Evolutionary conservation across 73 alveolate species (phyloP), one percentile per base, ranked within the genome.

Genomic region (Paraurostyla sp.): DNA sequence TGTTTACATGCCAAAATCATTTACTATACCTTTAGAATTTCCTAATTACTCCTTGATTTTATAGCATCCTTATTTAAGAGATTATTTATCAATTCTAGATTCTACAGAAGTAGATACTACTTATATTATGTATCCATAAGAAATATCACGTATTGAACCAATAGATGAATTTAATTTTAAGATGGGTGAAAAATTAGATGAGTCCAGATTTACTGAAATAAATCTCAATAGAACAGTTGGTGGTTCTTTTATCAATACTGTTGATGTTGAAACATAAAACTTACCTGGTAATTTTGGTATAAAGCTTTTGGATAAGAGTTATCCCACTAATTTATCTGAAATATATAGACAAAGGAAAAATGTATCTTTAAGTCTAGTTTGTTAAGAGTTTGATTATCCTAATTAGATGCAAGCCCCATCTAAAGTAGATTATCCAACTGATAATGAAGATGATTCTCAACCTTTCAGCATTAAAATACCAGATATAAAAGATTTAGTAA

Each of bases 271-370:
- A 0, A 35, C 80, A 11, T 22, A 40, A 22, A 43, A 25, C 33
- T 43, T 86, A 48, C 89, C 93, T 25, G 93, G 93, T 15, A 41
- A 86, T 41, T 84, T 65, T 30, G 93, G 93, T 0, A 25, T 86
- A 0, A 27, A 84, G 20, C 22, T 36, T 32, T 30, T 86, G 25
- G 71, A 50, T 35, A 54, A 18, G 40, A 54, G 69, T 54, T 15
- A 18, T 54, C 15, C 18, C 18, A 45, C 69, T 68, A 36, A 62
- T 38, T 27, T 82, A 33, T 60, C 84, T 33, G 59, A 32, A 0
- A 50, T 82, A 40, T 85, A 46, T 20, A 86, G 85, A 51, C 48
- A 7, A 27, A 68, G 80, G 20, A 81, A 32, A 51, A 20, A 29
- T 23, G 71, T 59, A 18, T 22, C 40, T 7, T 9, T 30, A 13